These are phyloP conservation scores for Leccinum subspadiceum DNA, from an alignment of 1,284 basidiomycete species.

Conservation along the genomic window DNA sequence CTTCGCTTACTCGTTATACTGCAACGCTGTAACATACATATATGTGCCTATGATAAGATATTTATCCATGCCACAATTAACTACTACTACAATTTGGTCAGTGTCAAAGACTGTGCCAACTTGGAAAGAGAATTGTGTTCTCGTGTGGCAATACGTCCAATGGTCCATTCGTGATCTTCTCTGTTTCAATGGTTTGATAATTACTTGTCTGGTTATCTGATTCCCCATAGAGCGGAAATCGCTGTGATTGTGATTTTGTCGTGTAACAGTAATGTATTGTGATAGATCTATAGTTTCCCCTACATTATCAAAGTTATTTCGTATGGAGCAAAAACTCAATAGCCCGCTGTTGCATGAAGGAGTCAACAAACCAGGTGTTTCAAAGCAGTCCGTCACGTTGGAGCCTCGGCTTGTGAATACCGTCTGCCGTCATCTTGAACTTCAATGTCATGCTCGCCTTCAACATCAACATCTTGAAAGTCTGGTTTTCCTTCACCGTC, in stretches of 20 bases:
- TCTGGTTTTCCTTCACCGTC: constrained; percentile 37
- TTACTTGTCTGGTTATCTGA: not conserved
- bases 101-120: constrained; percentile 6
- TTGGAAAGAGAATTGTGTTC: not conserved
- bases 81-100: not conserved
- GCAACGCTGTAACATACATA: constrained; percentile 25
- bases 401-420: no score
- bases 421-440: constrained; percentile 50
- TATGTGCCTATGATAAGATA: constrained; percentile 5
- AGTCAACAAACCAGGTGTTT: no score
- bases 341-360: no score
- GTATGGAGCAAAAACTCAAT: no score
- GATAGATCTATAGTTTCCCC: no score
- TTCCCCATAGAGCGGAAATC: not conserved
- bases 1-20: constrained; percentile 13
- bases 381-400: no score
- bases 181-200: not conserved
- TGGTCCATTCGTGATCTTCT: not conserved
- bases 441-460: constrained; percentile 37
- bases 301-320: no score
- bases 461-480: constrained; percentile 26
- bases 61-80: not conserved
- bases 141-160: no score
- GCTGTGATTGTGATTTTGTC: not conserved
- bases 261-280: not conserved